A percentile compares a stretch with the other conserved stretches of the same genome.
Conservation (phyloP, 768 basidiomycete species). For the Lentinula boryana region DNA sequence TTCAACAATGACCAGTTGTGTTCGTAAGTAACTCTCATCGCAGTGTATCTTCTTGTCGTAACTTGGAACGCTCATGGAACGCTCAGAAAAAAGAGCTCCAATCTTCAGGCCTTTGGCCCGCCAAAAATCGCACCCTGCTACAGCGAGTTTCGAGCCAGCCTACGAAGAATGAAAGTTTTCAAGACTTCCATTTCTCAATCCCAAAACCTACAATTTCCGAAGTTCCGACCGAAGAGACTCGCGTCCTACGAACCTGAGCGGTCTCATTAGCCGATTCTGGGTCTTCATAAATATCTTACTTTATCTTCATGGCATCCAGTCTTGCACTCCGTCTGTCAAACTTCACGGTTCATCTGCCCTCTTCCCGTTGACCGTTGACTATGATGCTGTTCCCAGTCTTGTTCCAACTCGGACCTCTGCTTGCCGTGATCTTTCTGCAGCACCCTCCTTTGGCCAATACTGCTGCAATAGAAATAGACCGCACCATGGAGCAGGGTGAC, state of each 20-base stretch:
- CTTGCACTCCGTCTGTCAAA: background rate
- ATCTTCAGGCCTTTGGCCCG: conserved; percentile 66
- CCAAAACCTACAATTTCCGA: background rate
- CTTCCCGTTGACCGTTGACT: background rate
- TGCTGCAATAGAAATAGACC: background rate
- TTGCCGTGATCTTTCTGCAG: background rate
- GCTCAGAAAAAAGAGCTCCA: conserved; percentile 63
- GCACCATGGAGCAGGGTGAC: conserved; percentile 1
- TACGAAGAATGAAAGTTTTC: background rate
- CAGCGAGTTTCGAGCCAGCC: conserved; percentile 11
- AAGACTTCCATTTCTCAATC: background rate
- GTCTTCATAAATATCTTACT: background rate
- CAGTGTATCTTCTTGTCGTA: background rate
- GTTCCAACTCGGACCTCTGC: background rate
- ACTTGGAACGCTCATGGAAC: background rate
- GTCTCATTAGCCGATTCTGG: background rate
- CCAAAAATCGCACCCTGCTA: conserved; percentile 37
- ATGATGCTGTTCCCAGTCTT: background rate
- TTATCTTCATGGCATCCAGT: background rate
- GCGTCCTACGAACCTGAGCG: background rate
- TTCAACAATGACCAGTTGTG: conserved; percentile 42
- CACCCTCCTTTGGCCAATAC: background rate
- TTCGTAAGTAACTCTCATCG: conserved; percentile 49
- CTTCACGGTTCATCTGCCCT: too few relatives aligned
- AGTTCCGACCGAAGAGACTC: background rate